Base-by-base conservation (phyloP, 1,284 basidiomycete genomes). In the Cutaneotrichosporon sp. region DNA sequence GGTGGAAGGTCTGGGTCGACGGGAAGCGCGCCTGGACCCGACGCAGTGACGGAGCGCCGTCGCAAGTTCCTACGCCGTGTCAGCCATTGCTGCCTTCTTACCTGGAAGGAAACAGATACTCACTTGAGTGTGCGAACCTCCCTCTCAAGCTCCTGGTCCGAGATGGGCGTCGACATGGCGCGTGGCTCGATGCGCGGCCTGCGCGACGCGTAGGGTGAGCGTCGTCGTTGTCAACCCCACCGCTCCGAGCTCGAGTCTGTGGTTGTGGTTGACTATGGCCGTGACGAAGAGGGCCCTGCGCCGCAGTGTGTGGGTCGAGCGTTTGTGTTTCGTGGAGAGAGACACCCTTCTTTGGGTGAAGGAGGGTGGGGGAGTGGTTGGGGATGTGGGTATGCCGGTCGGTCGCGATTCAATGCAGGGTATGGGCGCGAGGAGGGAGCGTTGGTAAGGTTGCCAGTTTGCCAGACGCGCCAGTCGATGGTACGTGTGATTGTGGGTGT, bases 1-100 rank as follows among this genome's bases (percentile, higher is more conserved):
- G 74, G 74, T 8, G 90, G 90, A 43, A 92, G 81, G 80, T 92
- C 89, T 60, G 89, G 89, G 75, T 92, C 90, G 51, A 91, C 80
- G 55, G 86, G 79, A 64, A 89, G 82, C 22, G 85, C 83, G 30
- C 87, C 88, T 52, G 87, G 88, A 15, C 84, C 84, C 30, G 80
- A 78, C 48, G 81, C 80, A 0, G 84, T 82, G 15, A 83, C 83
- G 4, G 89, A 92, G 64, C 88, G 84, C 52, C 90, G 80, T 56
- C 81, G 81, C 62, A 92, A 83, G 75, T 90, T 87, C 61, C 87
- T 76, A 48, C 26, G 17, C 2, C 9, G 33, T 38, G 26, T 38
- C n/a, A 40, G 43, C 41, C n/a, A n/a, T n/a, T n/a, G n/a, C n/a
- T n/a, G n/a, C n/a, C n/a, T n/a, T n/a, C n/a, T n/a, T n/a, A n/a